Base-by-base conservation (phyloP, 2,329 filamentous ascomycete genomes). In the Epichloe scottii region DNA sequence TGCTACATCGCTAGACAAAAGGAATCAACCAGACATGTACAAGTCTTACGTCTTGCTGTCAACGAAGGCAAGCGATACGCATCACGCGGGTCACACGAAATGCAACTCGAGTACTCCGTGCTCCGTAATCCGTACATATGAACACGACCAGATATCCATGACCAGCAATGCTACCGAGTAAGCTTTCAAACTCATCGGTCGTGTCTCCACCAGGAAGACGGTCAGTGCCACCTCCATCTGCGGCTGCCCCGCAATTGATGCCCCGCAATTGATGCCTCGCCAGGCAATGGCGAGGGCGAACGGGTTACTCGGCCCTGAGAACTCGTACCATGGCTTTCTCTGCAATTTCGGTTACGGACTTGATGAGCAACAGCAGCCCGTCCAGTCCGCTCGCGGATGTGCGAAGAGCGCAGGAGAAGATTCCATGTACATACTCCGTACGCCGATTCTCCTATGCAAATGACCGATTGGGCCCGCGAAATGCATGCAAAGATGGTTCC, bases 201-300 rank as follows among this genome's bases (percentile, higher is more conserved):
- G 43, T 41, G 41, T 40, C 39, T 47, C 40, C 45, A 33, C 50
- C 37, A 33, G 15, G n/a, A n/a, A 46, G 30, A 38, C 11, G 46
- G 46, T 52, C 50, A 45, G 50, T 52, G 46, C 50, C 42, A 52
- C 50, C 11, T 38, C 12, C 26, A 46, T 42, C 12, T 48, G 45
- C 39, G 30, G 30, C 42, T 17, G 49, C 37, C 43, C 49, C 38
- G 43, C 43, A 26, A 44, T 43, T 43, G 48, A 48, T 50, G 30
- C 41, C 48, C 42, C 37, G 46, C 45, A n/a, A 44, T 43, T 43
- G 48, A 48, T 50, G 30, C 41, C 48, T 46, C 37, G 46, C 45
- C 51, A 49, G 47, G 34, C 26, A 35, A 46, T 49, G 37, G 46
- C 23, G 23, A 53, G 39, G 48, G 38, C 39, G 46, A 43, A 51